Base-by-base conservation (phyloP, 2,329 filamentous ascomycete species). In the Aspergillus fructus region DNA sequence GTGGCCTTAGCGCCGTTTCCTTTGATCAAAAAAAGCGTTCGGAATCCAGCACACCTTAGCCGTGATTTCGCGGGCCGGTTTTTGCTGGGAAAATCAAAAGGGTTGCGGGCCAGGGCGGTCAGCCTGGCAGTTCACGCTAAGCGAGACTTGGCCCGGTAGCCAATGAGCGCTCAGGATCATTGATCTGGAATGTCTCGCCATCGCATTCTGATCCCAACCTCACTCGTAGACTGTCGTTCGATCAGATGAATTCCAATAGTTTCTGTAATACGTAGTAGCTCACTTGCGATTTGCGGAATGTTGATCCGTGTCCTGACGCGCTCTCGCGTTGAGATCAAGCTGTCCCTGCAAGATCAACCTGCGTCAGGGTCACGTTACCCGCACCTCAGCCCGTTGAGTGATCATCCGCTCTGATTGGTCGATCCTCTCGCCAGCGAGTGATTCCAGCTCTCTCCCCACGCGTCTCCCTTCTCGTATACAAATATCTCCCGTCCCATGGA, bases 91-190 rank as follows among this genome's bases (percentile, higher is more conserved):
- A 57, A 65, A 68, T 64, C 64, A 63, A 67, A 55, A 65, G 59
- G 58, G 57, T 59, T 51, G 46, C 55, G 19, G 13, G 43, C 30
- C 34, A 55, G 45, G 64, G 64, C 62, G 62, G 65, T 59, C 62
- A 56, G 34, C 54, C 49, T 19, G 47, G 53, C 46, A 49, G 53
- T 43, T 50, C 39, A 59, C 58, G 51, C 65, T 76, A 75, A 75
- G 72, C 73, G 72, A 75, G 71, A 45, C 19, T 11, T 24, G 47
- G 27, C 53, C 53, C 52, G 41, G 47, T 59, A 48, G 53, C 74
- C 74, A 76, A 76, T 76, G 59, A 68, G 46, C 55, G 21, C 21
- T 2, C 64, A 73, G 71, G 74, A 76, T 76, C 74, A 76, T 55
- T 49, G 50, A 62, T 69, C 59, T 65, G 61, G 64, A 67, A 73